phyloP scores from a whole-genome alignment of 2,329 filamentous ascomycete species.

The Dothideomycetidae sp. region DNA sequence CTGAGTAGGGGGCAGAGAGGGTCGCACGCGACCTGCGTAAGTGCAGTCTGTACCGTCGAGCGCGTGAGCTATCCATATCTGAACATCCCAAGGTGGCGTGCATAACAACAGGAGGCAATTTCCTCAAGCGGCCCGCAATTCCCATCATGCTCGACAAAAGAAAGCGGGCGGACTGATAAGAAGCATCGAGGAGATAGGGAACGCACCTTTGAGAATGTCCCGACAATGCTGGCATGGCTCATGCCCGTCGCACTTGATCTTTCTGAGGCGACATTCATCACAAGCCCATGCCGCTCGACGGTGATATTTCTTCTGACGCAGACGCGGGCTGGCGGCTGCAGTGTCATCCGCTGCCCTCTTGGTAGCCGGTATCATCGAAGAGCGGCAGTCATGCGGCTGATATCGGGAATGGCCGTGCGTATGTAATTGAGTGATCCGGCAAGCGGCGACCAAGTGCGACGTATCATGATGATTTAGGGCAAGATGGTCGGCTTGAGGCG shows the following conservation, averaged over 20 bases:
- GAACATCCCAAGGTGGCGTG: too few relatives aligned
- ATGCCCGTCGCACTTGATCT: conserved; percentile 11
- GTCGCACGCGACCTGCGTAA: not conserved
- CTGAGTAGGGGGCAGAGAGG: conserved; percentile 2
- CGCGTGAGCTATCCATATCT: not conserved
- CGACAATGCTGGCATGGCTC: conserved; percentile 8
- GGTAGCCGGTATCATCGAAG: too few relatives aligned
- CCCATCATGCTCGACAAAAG: too few relatives aligned
- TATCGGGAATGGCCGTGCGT: too few relatives aligned
- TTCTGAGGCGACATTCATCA: conserved; percentile 10
- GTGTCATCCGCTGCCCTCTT: not conserved
- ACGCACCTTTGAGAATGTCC: conserved; percentile 2
- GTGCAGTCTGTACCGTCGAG: not conserved
- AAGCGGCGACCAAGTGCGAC: too few relatives aligned
- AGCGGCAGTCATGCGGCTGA: too few relatives aligned
- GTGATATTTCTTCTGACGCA: conserved; percentile 1
- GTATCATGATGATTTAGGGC: too few relatives aligned
- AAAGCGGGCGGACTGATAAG: not conserved
- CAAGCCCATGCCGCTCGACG: conserved; percentile 1
- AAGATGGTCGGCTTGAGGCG: too few relatives aligned
- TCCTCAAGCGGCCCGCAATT: too few relatives aligned
- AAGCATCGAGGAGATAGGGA: not conserved
- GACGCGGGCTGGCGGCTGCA: not conserved
- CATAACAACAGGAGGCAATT: too few relatives aligned
- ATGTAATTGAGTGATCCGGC: too few relatives aligned